Evolutionary conservation across 257 asterid genomes (phyloP).

Genomic region (Echium plantagineum): DNA sequence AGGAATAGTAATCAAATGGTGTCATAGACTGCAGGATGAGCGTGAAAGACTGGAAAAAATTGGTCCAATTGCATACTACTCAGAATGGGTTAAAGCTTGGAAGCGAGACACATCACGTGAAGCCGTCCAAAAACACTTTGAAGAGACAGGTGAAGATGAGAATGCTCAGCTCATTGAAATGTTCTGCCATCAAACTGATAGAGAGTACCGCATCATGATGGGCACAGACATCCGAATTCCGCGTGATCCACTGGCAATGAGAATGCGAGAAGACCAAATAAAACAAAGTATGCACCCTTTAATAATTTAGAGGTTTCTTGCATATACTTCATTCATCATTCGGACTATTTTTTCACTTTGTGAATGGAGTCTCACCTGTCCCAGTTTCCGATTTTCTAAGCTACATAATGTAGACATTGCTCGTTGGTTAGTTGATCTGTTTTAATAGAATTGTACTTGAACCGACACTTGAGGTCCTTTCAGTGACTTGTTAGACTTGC

Average conservation of each 20-base stretch:
- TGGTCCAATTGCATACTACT: slow-evolving; percentile 82
- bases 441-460: too few species aligned
- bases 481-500: too few species aligned
- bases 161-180: slow-evolving; percentile 68
- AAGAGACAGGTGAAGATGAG: slow-evolving; percentile 97
- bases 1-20: slow-evolving; percentile 7
- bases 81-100: slow-evolving; percentile 92
- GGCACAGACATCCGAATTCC: slow-evolving; percentile 79
- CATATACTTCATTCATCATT: too few species aligned
- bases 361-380: too few species aligned
- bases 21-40: slow-evolving; percentile 65
- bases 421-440: too few species aligned
- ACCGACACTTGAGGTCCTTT: too few species aligned
- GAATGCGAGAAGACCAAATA: slow-evolving; percentile 85
- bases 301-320: neutral
- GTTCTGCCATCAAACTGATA: slow-evolving; percentile 77
- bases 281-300: slow-evolving; percentile 50
- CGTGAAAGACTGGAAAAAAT: slow-evolving; percentile 44
- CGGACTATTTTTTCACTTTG: too few species aligned
- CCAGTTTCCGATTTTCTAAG: too few species aligned
- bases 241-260: slow-evolving; percentile 93
- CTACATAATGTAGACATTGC: too few species aligned
- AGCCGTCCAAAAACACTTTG: slow-evolving; percentile 82
- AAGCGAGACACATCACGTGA: slow-evolving; percentile 72
- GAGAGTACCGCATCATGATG: slow-evolving; percentile 91